Evolutionary conservation across 768 basidiomycete species (phyloP), one percentile per base, ranked within the genome.

Genomic region (Mycena alexandri): DNA sequence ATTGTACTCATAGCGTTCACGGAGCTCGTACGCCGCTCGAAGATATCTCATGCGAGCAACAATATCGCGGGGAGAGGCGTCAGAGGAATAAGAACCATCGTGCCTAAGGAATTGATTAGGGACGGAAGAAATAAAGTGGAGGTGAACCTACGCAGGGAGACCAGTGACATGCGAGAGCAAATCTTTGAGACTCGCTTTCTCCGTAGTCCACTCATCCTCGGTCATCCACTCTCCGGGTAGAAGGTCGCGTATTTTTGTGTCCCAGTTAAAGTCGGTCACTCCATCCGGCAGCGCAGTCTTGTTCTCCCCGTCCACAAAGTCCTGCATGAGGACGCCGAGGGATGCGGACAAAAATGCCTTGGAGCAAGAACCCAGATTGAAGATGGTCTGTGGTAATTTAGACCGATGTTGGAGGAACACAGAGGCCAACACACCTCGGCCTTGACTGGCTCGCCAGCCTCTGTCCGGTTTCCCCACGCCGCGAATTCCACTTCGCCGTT

Each of bases 211-310:
- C n/a, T 77, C 68, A 67, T 86, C 83, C 70, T 75, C 75, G 19
- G 85, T 77, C 61, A 71, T 54, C 84, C 85, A 86, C 24, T 81
- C 76, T 6, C 59, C 71, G 0, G 82, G 83, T 2, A 86, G 74
- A 11, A 84, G 19, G 43, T 82, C 80, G 24, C 55, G 65, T 41
- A 84, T 42, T 65, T 76, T 79, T 0, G 81, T 80, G n/a, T 77
- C 70, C 82, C 82, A 84, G 5, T 65, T 76, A 16, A 84, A 61
- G 52, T 77, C 72, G 1, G 60, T 61, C 29, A 82, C 24, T 13
- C 71, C 70, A 0, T 65, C 25, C 0, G 83, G 83, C 2, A 84
- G 75, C 8, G 74, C 73, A 0, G 82, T 80, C 12, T 71, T 66
- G 48, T 82, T 83, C 25, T 71, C 72, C 5, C 81, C 77, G 13